Evolutionary conservation across 495 filamentous ascomycete species (phyloP).

Genomic region (Arthonia radiata): DNA sequence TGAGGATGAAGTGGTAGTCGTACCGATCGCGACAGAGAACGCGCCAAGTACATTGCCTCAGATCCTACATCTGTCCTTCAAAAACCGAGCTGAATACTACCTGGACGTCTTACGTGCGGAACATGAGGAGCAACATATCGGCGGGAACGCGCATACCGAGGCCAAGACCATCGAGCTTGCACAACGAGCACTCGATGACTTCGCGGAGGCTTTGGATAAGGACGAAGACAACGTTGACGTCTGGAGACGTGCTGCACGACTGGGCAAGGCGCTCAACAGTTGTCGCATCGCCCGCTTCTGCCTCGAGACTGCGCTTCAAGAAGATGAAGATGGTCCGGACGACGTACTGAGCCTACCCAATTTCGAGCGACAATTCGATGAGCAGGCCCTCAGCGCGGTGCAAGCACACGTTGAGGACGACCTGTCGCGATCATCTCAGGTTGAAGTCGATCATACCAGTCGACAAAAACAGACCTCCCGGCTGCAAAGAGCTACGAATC

Average conservation of each 20-base stretch:
- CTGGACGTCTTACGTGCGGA: constrained; percentile 30
- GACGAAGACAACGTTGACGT: constrained; percentile 84
- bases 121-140: constrained; percentile 21
- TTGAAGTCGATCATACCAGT: too few species aligned
- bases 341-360: constrained; percentile 38
- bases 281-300: constrained; percentile 60
- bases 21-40: constrained; percentile 27
- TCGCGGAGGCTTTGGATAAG: constrained; percentile 53
- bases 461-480: too few species aligned
- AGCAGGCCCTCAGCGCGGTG: too few species aligned
- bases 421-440: too few species aligned
- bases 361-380: too few species aligned
- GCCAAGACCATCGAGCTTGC: constrained; percentile 15
- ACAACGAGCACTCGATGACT: constrained; percentile 29
- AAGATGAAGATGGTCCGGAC: constrained; percentile 36
- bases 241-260: constrained; percentile 67
- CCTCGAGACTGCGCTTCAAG: constrained; percentile 70
- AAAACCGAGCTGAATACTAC: constrained; percentile 78
- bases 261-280: constrained; percentile 53
- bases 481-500: too few species aligned
- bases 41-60: constrained; percentile 63
- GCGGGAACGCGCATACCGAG: constrained; percentile 5
- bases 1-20: constrained; percentile 7
- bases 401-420: too few species aligned
- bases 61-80: constrained; percentile 76